These are phyloP conservation scores for Aspergillus persii DNA, from an alignment of 2,329 filamentous ascomycete genomes.

Conservation along the genomic window DNA sequence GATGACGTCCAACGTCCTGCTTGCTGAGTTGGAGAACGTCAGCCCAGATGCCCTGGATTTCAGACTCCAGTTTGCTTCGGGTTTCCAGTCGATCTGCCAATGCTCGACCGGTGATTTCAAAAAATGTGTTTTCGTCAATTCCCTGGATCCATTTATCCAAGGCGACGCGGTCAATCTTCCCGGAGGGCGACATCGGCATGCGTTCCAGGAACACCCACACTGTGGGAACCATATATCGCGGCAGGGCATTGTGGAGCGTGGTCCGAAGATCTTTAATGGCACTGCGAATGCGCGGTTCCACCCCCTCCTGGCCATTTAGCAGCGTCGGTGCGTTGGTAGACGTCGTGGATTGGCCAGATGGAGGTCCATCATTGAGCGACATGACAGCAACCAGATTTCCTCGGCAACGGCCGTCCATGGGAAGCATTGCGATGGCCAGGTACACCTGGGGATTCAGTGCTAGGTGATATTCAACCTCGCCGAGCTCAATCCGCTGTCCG, in stretches of 20 bases:
- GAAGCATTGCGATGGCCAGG: not conserved
- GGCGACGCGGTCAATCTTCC: too few relatives aligned
- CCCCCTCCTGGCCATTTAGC: not conserved
- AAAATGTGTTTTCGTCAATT: too few relatives aligned
- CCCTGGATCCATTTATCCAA: too few relatives aligned
- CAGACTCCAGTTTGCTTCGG: too few relatives aligned
- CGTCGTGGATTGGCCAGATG: not conserved
- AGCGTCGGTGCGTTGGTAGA: not conserved
- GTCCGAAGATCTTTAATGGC: too few relatives aligned
- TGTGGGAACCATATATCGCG: too few relatives aligned
- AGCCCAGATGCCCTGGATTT: not conserved
- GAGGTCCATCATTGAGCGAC: not conserved
- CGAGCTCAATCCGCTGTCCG: not conserved
- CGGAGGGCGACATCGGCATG: too few relatives aligned
- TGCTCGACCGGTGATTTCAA: too few relatives aligned
- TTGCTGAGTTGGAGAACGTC: not conserved
- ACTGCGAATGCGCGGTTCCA: too few relatives aligned
- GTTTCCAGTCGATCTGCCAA: too few relatives aligned
- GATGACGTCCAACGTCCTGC: not conserved
- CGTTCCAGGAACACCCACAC: too few relatives aligned
- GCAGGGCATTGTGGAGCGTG: too few relatives aligned
- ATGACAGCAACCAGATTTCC: not conserved
- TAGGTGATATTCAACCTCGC: not conserved
- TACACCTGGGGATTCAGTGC: not conserved
- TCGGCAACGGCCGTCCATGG: not conserved